Percentiles rank a stretch among this genome's conserved stretches.
phyloP scores from a whole-genome alignment of 352 stramenopile genomes.

The Phytophthora podocarpi region DNA sequence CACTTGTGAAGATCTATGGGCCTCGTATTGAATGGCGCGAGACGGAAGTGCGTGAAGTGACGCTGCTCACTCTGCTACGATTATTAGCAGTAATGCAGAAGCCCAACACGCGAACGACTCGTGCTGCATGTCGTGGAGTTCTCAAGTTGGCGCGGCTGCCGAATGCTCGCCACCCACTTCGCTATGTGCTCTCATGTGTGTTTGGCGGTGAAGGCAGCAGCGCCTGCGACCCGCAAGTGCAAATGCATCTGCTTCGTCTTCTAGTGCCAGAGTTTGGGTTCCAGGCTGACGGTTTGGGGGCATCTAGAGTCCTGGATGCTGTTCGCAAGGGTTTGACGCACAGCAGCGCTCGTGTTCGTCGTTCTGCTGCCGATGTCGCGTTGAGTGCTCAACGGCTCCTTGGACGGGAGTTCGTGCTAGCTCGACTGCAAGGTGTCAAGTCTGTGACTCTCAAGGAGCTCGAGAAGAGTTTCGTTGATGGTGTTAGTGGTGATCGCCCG shows the following conservation, averaged over 20 bases:
- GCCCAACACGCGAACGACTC: conserved; percentile 75
- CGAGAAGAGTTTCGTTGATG: conserved; percentile 83
- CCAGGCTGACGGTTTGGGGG: conserved; percentile 67
- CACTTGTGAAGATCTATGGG: conserved; percentile 77
- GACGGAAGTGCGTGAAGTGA: conserved; percentile 59
- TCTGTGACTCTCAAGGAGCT: conserved; percentile 81
- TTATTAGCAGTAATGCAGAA: conserved; percentile 79
- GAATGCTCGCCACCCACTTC: conserved; percentile 63
- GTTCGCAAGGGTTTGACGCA: conserved; percentile 57
- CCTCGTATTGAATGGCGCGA: conserved; percentile 80
- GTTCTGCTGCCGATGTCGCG: conserved; percentile 76
- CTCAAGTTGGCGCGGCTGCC: conserved; percentile 75
- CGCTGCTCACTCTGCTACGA: conserved; percentile 63
- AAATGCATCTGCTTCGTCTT: conserved; percentile 84
- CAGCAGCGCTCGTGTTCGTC: conserved; percentile 76
- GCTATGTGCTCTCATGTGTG: conserved; percentile 75
- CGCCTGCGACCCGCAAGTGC: conserved; percentile 57
- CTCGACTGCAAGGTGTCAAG: conserved; percentile 76
- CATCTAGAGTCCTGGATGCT: conserved; percentile 50
- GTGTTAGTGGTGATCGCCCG: conserved; percentile 42
- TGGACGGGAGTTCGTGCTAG: conserved; percentile 72
- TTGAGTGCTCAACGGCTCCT: conserved; percentile 76
- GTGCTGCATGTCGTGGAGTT: conserved; percentile 72
- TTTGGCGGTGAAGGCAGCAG: conserved; percentile 63
- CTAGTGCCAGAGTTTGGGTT: conserved; percentile 83